A percentile compares a stretch with the other conserved stretches of the same genome.
phyloP scores from a whole-genome alignment of 768 basidiomycete species.

The Boletellus ananiceps region DNA sequence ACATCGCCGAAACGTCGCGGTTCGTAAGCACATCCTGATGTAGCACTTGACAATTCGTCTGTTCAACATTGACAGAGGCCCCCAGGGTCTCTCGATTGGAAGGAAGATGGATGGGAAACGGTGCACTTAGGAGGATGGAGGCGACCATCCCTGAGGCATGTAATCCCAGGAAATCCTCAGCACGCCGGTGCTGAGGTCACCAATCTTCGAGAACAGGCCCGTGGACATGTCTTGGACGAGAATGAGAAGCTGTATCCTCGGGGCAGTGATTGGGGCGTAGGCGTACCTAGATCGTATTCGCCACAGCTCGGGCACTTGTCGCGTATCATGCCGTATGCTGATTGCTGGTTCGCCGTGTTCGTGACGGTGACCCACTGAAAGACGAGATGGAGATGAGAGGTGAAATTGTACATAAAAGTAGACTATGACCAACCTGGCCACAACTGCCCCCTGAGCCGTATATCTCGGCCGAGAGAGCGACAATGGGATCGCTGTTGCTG shows the following conservation, averaged over 20 bases:
- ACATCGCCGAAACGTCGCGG: constrained; percentile 17
- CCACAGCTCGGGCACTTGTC: constrained; percentile 61
- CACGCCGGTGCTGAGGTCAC: constrained; percentile 43
- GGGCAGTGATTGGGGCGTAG: neutral
- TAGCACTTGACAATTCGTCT: constrained; percentile 8
- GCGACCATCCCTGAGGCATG: constrained; percentile 43
- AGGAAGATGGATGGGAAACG: neutral
- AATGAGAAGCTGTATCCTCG: constrained; percentile 4
- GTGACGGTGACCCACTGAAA: constrained; percentile 55
- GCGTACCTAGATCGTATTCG: constrained; percentile 51
- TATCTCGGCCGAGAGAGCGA: constrained; percentile 54
- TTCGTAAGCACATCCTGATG: constrained; percentile 19
- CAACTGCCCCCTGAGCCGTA: constrained; percentile 57
- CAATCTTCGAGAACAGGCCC: constrained; percentile 52
- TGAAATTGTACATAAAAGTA: neutral
- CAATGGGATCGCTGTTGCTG: constrained; percentile 46
- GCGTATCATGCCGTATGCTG: constrained; percentile 44
- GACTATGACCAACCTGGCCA: constrained; percentile 43
- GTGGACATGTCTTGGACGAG: constrained; percentile 58
- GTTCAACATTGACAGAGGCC: constrained; percentile 5
- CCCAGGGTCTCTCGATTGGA: constrained; percentile 2
- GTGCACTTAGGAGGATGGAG: constrained; percentile 19
- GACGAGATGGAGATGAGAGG: constrained; percentile 8
- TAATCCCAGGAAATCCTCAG: constrained; percentile 59
- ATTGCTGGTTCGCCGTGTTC: constrained; percentile 51